These are phyloP conservation scores for Thalia dealbata DNA, from an alignment of 176 grass and related monocot genomes.

Conservation along the genomic window DNA sequence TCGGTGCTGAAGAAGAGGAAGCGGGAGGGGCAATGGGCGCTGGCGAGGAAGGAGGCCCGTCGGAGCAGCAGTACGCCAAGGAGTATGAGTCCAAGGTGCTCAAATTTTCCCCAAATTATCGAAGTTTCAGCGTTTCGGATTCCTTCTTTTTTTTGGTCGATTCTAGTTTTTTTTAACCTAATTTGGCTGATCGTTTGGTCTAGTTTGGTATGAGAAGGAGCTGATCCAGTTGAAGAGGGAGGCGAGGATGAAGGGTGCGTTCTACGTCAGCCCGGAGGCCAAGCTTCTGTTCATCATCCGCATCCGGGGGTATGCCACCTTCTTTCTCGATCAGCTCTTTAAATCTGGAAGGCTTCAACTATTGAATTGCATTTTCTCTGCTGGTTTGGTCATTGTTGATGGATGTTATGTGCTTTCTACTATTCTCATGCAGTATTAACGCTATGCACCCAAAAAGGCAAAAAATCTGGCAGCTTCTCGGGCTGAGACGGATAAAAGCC, in stretches of 20 bases:
- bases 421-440: conserved; percentile 53
- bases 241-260: not conserved
- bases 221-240: not conserved
- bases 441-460: conserved; percentile 84
- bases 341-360: not conserved
- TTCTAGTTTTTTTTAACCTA: not conserved
- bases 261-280: not conserved
- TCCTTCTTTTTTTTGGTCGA: not conserved
- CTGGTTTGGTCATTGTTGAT: not conserved
- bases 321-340: not conserved
- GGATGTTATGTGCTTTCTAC: conserved; percentile 3
- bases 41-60: conserved; percentile 31
- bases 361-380: not conserved
- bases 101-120: not conserved
- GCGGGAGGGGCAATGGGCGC: conserved; percentile 16
- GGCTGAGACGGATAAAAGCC: conserved; percentile 56
- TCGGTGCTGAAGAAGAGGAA: conserved; percentile 25
- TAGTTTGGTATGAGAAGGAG: not conserved
- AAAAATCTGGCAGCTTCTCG: conserved; percentile 81
- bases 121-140: not conserved
- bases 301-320: conserved; percentile 47
- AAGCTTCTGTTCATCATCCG: conserved; percentile 23
- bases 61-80: conserved; percentile 54
- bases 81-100: conserved; percentile 65
- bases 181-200: too few relatives aligned